Evolutionary conservation across 805 yeast species (phyloP).

Genomic region (Tetrapisispora arboricola): DNA sequence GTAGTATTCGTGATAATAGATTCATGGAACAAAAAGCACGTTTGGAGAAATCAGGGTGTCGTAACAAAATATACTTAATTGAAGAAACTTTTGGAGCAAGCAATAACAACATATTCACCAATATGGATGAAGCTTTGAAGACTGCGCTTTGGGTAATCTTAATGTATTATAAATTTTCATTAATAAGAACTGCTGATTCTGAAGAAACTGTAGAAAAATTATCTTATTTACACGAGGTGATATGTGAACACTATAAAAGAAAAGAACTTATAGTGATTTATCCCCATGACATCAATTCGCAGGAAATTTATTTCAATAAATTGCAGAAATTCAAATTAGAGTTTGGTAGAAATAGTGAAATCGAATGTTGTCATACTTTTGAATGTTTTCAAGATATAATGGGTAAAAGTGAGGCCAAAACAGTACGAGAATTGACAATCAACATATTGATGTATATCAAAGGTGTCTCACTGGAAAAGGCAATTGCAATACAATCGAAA

Average conservation of each 20-base stretch:
- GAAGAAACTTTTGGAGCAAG: conserved; percentile 52
- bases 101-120: conserved; percentile 25
- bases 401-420: conserved; percentile 57
- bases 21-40: conserved; percentile 80
- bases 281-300: conserved; percentile 41
- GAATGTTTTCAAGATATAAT: conserved; percentile 55
- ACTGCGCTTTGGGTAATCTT: conserved; percentile 68
- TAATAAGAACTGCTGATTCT: conserved; percentile 57
- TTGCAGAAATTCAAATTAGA: conserved; percentile 36
- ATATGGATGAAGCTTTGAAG: conserved; percentile 53
- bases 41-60: conserved; percentile 56
- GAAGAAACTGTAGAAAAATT: conserved; percentile 55
- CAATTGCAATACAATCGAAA: conserved; percentile 57
- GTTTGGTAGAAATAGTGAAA: conserved; percentile 29
- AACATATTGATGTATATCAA: conserved; percentile 66
- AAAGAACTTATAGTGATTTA: conserved; percentile 39
- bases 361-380: conserved; percentile 38
- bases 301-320: conserved; percentile 37
- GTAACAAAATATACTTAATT: conserved; percentile 60
- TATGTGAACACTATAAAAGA: conserved; percentile 37
- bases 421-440: conserved; percentile 67
- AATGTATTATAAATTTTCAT: conserved; percentile 53
- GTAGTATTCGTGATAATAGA: conserved; percentile 80
- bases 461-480: conserved; percentile 82
- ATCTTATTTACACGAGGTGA: conserved; percentile 36